Evolutionary conservation across 352 stramenopile genomes (phyloP), one percentile per base, ranked within the genome.

Genomic region (Phytophthora rubi): DNA sequence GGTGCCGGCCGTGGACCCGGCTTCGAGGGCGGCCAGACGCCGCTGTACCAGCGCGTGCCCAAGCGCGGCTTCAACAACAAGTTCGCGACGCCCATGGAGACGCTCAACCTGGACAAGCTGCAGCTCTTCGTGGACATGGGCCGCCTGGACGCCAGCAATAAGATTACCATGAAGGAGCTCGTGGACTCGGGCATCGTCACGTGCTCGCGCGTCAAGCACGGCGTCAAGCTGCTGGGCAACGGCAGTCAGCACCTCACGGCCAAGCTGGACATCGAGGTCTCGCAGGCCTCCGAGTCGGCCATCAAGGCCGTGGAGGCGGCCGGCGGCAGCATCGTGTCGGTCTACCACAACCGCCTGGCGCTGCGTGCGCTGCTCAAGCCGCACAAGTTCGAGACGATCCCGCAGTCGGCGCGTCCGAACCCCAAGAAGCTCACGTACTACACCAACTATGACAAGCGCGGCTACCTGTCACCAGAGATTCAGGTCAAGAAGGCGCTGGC

Each of bases 1-100:
- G 86, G 93, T 26, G 78, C 86, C 0, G 86, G 86, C 5, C 86
- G 86, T 26, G 90, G 96, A 0, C 86, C 91, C 26, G 94, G 90
- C 32, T 99, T 99, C 71, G 98, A 99, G 73, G 98, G 98, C 60
- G 98, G 98, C 4, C 98, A 99, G 82, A 99, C 98, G 51, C 97
- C 97, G 44, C 79, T 99, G 58, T 98, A 99, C 83, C 95, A 98
- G 76, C 88, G 93, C 48, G 35, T 99, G 45, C 98, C 98, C 35
- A 99, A 99, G 87, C 92, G 96, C 44, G 98, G 97, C 60, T 99
- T 99, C 81, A 99, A 99, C 80, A 96, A 96, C 71, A 93, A 91
- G 75, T 95, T 92, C 68, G 88, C 82, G 66, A 97, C 86, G 59
- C 88, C 92, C 8, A 97, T 99, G 85, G 85, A 98, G 66, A 80